Conservation (phyloP, 352 stramenopile species). For the Phytophthora ramorum region DNA sequence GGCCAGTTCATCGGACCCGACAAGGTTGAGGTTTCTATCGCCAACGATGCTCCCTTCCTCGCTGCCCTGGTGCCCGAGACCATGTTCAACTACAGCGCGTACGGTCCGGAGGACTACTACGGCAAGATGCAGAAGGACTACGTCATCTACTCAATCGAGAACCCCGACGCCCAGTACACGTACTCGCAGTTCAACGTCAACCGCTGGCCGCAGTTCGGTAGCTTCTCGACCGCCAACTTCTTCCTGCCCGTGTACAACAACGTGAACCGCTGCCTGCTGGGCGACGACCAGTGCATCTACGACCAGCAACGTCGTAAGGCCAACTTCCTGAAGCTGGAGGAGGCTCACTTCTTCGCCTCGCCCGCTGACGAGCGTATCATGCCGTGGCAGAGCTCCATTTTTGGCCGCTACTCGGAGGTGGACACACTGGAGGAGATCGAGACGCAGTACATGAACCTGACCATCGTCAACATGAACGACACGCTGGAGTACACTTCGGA, state of each 20-base stretch:
- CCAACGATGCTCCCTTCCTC: constrained; percentile 1
- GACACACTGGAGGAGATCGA: constrained; percentile 32
- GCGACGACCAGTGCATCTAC: constrained; percentile 26
- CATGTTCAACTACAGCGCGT: constrained; percentile 26
- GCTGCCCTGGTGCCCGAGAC: constrained; percentile 30
- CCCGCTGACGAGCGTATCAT: constrained; percentile 43
- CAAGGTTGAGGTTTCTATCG: constrained; percentile 14
- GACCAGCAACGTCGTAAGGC: constrained; percentile 38
- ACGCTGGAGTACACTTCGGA: constrained; percentile 43
- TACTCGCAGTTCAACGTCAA: constrained; percentile 38
- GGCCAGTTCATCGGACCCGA: constrained; percentile 53
- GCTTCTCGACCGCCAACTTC: constrained; percentile 35
- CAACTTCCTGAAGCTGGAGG: constrained; percentile 48
- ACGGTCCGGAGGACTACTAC: constrained; percentile 14
- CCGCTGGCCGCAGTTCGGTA: constrained; percentile 35
- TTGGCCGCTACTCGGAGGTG: constrained; percentile 51
- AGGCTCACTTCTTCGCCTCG: constrained; percentile 53
- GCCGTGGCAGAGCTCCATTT: constrained; percentile 49
- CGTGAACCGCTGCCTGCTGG: constrained; percentile 21
- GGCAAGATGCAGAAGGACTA: constrained; percentile 48
- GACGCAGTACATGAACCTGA: constrained; percentile 39
- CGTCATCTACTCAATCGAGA: constrained; percentile 28
- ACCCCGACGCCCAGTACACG: constrained; percentile 27
- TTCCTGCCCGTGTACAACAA: constrained; percentile 55
- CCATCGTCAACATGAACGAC: constrained; percentile 37